phyloP scores from a whole-genome alignment of 78 protist genomes.

The Protostelium mycophagum region DNA sequence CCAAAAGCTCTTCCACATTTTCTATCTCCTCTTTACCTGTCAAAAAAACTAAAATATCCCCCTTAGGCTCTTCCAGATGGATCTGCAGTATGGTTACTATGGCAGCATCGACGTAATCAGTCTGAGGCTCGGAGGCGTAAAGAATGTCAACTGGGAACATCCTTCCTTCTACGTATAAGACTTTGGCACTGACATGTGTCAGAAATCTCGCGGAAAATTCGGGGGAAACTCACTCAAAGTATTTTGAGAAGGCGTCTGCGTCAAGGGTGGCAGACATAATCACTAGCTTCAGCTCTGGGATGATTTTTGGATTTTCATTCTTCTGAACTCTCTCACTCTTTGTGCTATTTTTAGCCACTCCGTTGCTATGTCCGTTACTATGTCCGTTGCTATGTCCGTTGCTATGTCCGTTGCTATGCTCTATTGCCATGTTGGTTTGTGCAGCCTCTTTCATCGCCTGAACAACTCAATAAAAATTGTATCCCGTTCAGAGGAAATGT shows the following conservation, averaged over 20 bases:
- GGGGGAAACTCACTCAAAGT: slow-evolving; percentile 60
- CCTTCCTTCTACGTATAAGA: slow-evolving; percentile 60
- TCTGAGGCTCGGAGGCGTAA: slow-evolving; percentile 38
- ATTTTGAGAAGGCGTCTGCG: slow-evolving; percentile 51
- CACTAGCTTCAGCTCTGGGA: slow-evolving; percentile 16
- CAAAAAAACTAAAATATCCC: slow-evolving; percentile 89
- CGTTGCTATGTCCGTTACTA: background rate
- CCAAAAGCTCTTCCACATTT: slow-evolving; percentile 18
- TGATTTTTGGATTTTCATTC: background rate
- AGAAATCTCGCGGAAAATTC: background rate
- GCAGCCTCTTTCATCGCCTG: slow-evolving; percentile 55
- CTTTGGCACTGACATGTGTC: slow-evolving; percentile 30
- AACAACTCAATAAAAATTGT: background rate
- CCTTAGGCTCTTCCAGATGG: slow-evolving; percentile 76
- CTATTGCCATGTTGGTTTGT: slow-evolving; percentile 84
- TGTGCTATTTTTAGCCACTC: background rate
- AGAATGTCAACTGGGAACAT: slow-evolving; percentile 47
- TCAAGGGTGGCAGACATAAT: slow-evolving; percentile 91
- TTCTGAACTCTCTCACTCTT: background rate
- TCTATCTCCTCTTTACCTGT: slow-evolving; percentile 94
- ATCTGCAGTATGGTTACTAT: slow-evolving; percentile 62
- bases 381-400: background rate
- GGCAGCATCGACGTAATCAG: slow-evolving; percentile 60
- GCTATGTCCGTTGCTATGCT: slow-evolving; percentile 58
- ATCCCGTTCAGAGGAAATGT: slow-evolving; percentile 30